These are phyloP conservation scores for Fistulinella prunicolor DNA, from an alignment of 768 basidiomycete species.

Conservation along the genomic window DNA sequence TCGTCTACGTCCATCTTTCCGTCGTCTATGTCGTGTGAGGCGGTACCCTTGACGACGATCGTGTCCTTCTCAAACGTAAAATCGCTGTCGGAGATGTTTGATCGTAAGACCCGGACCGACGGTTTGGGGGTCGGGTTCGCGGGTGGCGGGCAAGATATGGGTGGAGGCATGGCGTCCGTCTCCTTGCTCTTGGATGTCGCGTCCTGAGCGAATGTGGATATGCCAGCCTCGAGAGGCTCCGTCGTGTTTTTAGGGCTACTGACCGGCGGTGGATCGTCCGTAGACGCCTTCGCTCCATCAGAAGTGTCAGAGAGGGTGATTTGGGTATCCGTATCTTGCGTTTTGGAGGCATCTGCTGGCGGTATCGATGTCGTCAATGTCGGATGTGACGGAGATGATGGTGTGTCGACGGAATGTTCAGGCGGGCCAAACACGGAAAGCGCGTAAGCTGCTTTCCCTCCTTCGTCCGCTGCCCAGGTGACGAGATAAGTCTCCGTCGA, in stretches of 20 bases:
- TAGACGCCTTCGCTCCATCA: background rate
- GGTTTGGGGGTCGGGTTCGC: background rate
- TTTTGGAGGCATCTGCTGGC: constrained; percentile 1
- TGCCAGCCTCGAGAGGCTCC: constrained; percentile 4
- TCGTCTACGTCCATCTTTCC: constrained; percentile 15
- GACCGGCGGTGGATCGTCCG: background rate
- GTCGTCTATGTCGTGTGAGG: constrained; percentile 1
- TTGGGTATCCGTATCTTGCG: background rate
- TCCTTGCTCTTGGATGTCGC: background rate
- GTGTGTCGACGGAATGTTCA: background rate
- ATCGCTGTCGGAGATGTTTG: constrained; percentile 17
- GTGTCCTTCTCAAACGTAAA: constrained; percentile 23
- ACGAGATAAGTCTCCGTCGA: constrained; percentile 22
- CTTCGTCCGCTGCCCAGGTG: constrained; percentile 6
- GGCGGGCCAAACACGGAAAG: constrained; percentile 15
- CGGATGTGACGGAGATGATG: background rate
- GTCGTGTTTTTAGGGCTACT: background rate
- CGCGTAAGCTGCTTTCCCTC: constrained; percentile 15
- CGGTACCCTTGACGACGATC: constrained; percentile 13
- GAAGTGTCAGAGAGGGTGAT: too few species aligned
- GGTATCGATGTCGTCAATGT: background rate
- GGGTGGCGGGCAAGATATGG: background rate
- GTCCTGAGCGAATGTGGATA: background rate
- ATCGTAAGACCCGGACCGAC: constrained; percentile 10
- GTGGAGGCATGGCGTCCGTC: background rate